Evolutionary conservation across 169 alveolate genomes (phyloP).

Genomic region (Plasmodium cynomolgi): DNA sequence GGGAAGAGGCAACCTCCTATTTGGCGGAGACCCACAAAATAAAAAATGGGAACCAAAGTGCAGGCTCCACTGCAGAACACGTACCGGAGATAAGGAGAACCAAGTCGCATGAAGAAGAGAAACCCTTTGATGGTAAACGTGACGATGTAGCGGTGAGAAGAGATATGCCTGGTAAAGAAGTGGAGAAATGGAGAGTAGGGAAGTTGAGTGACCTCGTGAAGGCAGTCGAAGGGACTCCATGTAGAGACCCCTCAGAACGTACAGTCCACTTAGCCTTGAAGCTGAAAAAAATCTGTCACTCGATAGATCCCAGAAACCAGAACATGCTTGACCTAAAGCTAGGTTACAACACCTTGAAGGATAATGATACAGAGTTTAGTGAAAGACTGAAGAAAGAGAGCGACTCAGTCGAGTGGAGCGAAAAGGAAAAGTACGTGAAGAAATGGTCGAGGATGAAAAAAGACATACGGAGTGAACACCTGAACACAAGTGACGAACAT

Average conservation of each 20-base stretch:
- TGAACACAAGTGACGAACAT: slow-evolving; percentile 32
- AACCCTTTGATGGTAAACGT: neutral
- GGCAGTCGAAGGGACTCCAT: neutral
- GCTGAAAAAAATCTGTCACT: slow-evolving; percentile 20
- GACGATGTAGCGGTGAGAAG: neutral
- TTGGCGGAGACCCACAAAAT: neutral
- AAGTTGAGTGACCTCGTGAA: neutral
- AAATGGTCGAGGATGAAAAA: slow-evolving; percentile 69
- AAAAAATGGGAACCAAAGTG: neutral
- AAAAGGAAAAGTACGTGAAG: slow-evolving; percentile 39
- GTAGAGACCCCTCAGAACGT: neutral
- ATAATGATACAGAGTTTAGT: slow-evolving; percentile 44
- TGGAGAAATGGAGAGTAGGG: neutral
- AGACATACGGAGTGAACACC: slow-evolving; percentile 10
- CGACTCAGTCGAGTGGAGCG: slow-evolving; percentile 3
- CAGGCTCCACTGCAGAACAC: neutral
- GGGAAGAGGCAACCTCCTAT: neutral
- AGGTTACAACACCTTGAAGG: slow-evolving; percentile 44
- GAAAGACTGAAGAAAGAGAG: slow-evolving; percentile 15
- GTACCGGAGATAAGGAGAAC: neutral
- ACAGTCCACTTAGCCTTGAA: slow-evolving; percentile 13
- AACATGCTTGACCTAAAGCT: slow-evolving; percentile 59
- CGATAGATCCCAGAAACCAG: slow-evolving; percentile 4
- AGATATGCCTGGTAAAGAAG: neutral
- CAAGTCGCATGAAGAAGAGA: neutral